These are phyloP conservation scores for Hymenoscyphus repandus DNA, from an alignment of 2,329 filamentous ascomycete genomes.

Conservation along the genomic window DNA sequence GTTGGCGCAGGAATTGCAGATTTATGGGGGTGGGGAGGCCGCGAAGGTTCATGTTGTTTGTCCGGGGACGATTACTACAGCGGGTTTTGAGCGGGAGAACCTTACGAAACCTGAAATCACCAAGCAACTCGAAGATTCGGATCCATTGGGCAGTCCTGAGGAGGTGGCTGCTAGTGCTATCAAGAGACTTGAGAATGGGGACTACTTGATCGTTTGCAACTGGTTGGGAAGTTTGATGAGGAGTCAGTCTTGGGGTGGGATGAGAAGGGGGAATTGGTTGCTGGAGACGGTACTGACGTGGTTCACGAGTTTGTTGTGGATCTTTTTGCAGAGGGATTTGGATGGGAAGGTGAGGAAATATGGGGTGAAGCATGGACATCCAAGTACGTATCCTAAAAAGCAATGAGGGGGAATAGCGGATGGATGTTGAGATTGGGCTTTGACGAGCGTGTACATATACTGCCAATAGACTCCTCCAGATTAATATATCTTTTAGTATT, in stretches of 20 bases:
- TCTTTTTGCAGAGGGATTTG: conserved; percentile 52
- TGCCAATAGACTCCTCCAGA: no score
- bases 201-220: conserved; percentile 74
- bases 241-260: conserved; percentile 50
- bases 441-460: no score
- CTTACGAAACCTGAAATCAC: conserved; percentile 75
- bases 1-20: conserved; percentile 73
- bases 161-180: conserved; percentile 69
- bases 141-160: conserved; percentile 73
- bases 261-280: conserved; percentile 53
- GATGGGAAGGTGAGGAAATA: conserved; percentile 53
- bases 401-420: not conserved
- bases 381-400: conserved; percentile 36
- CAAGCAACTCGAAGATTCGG: conserved; percentile 71
- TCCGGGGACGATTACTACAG: conserved; percentile 76
- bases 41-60: conserved; percentile 78
- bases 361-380: conserved; percentile 53
- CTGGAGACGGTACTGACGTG: conserved; percentile 53
- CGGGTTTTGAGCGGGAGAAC: conserved; percentile 73
- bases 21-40: conserved; percentile 67
- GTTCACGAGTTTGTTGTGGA: conserved; percentile 49
- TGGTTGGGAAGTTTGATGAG: conserved; percentile 69
- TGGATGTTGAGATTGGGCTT: no score
- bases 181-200: conserved; percentile 69
- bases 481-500: no score